These are phyloP conservation scores for Inosperma sp. DNA, from an alignment of 768 basidiomycete genomes.

Conservation along the genomic window DNA sequence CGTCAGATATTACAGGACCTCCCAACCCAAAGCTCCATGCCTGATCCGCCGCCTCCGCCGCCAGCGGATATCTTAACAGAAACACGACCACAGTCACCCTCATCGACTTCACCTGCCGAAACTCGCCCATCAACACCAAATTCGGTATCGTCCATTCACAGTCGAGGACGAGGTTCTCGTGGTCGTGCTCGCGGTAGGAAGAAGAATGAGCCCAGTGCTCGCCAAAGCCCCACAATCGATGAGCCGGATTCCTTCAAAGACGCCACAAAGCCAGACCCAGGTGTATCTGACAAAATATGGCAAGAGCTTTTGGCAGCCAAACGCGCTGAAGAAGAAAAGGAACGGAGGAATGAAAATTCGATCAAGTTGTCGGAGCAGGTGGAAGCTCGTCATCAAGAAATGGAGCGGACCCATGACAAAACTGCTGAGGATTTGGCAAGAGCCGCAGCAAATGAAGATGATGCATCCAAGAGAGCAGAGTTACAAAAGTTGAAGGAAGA, in stretches of 20 bases:
- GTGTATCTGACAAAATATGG: conserved; percentile 52
- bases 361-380: conserved; percentile 17
- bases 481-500: conserved; percentile 28
- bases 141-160: not conserved
- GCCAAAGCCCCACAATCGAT: conserved; percentile 8
- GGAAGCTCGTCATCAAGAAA: conserved; percentile 19
- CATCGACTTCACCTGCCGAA: not conserved
- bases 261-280: conserved; percentile 39
- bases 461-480: conserved; percentile 26
- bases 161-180: not conserved
- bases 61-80: not conserved
- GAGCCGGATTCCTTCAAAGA: conserved; percentile 3
- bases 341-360: conserved; percentile 22
- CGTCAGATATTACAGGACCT: conserved; percentile 7
- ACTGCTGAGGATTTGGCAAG: conserved; percentile 19
- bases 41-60: conserved; percentile 13
- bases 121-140: not conserved
- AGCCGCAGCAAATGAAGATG: conserved; percentile 23
- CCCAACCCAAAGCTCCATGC: conserved; percentile 16
- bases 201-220: not conserved
- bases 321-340: conserved; percentile 27
- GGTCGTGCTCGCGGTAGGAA: not conserved
- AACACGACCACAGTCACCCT: conserved; percentile 5
- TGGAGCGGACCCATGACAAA: conserved; percentile 21
- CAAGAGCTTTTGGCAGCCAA: conserved; percentile 41